These are phyloP conservation scores for Ceratobasidium sp. DNA, from an alignment of 1,284 basidiomycete genomes.

Conservation along the genomic window DNA sequence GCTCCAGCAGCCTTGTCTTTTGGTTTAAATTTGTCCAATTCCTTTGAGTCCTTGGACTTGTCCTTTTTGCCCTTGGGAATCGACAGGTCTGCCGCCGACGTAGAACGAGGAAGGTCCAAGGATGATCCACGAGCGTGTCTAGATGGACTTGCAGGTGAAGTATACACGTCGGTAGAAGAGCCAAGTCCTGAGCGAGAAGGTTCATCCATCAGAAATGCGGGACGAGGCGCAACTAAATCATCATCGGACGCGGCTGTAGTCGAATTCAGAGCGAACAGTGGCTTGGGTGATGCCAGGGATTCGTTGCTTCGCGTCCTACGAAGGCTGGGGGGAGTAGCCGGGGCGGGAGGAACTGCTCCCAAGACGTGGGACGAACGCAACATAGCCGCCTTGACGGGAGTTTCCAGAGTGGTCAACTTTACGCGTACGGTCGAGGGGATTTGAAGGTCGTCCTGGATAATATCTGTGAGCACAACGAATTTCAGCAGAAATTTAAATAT, in stretches of 20 bases:
- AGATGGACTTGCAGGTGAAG: constrained; percentile 44
- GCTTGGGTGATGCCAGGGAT: constrained; percentile 67
- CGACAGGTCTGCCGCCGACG: constrained; percentile 7
- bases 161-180: constrained; percentile 51
- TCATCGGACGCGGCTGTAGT: constrained; percentile 55
- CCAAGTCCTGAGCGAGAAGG: constrained; percentile 53
- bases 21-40: constrained; percentile 29
- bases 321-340: constrained; percentile 58
- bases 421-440: constrained; percentile 81
- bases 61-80: constrained; percentile 44
- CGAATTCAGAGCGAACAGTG: constrained; percentile 51
- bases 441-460: constrained; percentile 80
- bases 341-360: constrained; percentile 59
- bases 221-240: constrained; percentile 13
- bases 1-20: constrained; percentile 64
- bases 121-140: constrained; percentile 68
- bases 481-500: background rate
- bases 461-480: constrained; percentile 1
- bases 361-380: constrained; percentile 84
- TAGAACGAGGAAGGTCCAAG: constrained; percentile 61
- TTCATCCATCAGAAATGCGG: constrained; percentile 60
- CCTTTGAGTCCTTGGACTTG: constrained; percentile 38
- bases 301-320: constrained; percentile 79
- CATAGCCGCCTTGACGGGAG: constrained; percentile 90
- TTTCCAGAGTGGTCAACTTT: constrained; percentile 82